Conservation (phyloP, 208 protist genomes). For the Wallacemonas sp. region DNA sequence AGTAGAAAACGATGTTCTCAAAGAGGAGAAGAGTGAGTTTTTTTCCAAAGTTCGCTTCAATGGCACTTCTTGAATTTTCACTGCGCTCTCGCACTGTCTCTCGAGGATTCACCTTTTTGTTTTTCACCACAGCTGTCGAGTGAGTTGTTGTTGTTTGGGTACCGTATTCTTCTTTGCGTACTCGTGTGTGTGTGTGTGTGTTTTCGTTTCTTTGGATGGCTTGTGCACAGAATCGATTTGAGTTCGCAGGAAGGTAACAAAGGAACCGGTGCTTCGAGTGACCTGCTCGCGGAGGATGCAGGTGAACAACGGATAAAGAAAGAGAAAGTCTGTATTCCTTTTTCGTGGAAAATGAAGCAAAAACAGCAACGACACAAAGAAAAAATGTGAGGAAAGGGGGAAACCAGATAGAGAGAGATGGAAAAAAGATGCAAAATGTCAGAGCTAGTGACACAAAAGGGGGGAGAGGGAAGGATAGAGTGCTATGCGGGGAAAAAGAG, state of each 20-base stretch:
- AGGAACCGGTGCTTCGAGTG: background rate
- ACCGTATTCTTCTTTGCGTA: background rate
- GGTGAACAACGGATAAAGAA: background rate
- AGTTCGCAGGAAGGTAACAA: background rate
- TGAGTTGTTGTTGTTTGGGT: no score
- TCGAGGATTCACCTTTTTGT: no score
- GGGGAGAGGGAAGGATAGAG: background rate
- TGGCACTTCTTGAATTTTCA: no score
- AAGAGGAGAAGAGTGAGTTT: background rate
- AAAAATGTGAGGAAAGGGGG: constrained; percentile 25
- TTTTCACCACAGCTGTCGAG: no score
- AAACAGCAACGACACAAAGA: constrained; percentile 11
- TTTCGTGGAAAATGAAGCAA: background rate
- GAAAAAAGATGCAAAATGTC: constrained; percentile 8
- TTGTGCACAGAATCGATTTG: background rate
- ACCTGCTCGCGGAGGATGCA: background rate
- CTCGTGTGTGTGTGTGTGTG: constrained; percentile 6
- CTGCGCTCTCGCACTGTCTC: no score
- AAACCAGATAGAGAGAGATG: constrained; percentile 3
- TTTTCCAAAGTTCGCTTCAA: no score
- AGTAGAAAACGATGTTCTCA: background rate
- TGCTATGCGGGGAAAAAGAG: background rate
- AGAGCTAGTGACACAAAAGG: constrained; percentile 11
- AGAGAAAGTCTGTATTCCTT: background rate
- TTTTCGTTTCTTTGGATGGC: background rate